Conservation (phyloP, 257 asterid species). For the Salvia rosmarinus region DNA sequence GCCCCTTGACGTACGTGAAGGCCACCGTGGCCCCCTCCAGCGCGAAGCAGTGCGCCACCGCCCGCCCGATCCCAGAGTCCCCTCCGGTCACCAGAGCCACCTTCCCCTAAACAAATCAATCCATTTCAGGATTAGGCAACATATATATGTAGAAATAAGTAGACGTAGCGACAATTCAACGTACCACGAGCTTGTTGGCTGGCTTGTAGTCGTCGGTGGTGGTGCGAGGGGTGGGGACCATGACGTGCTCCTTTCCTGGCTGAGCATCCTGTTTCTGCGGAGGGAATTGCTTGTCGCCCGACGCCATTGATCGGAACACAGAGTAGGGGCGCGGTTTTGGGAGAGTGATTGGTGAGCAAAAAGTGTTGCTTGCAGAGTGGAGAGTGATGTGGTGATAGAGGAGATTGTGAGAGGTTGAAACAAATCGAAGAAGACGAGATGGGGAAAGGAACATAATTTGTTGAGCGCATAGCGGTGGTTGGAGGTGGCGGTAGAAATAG, state of each 20-base stretch:
- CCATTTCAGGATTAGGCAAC: too few species aligned
- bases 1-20: conserved; percentile 66
- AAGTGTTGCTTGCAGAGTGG: too few species aligned
- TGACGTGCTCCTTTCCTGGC: conserved; percentile 79
- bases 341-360: too few species aligned
- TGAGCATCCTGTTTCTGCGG: conserved; percentile 68
- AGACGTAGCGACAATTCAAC: neutral
- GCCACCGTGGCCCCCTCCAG: conserved; percentile 82
- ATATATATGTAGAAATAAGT: too few species aligned
- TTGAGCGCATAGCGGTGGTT: conserved; percentile 26
- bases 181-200: conserved; percentile 63
- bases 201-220: conserved; percentile 52
- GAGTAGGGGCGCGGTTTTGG: neutral
- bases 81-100: conserved; percentile 79
- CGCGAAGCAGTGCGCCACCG: conserved; percentile 63
- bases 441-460: conserved; percentile 11
- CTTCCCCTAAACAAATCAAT: conserved; percentile 44
- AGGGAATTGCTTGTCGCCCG: conserved; percentile 57
- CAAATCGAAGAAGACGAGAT: conserved; percentile 1
- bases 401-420: neutral
- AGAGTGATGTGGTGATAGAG: neutral
- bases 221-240: conserved; percentile 68
- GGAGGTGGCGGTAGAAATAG: neutral
- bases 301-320: conserved; percentile 54
- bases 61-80: conserved; percentile 78